A percentile compares a stretch with the other conserved stretches of the same genome.
Evolutionary conservation across 805 yeast species (phyloP).

Genomic region (Starmerella tilneyi): DNA sequence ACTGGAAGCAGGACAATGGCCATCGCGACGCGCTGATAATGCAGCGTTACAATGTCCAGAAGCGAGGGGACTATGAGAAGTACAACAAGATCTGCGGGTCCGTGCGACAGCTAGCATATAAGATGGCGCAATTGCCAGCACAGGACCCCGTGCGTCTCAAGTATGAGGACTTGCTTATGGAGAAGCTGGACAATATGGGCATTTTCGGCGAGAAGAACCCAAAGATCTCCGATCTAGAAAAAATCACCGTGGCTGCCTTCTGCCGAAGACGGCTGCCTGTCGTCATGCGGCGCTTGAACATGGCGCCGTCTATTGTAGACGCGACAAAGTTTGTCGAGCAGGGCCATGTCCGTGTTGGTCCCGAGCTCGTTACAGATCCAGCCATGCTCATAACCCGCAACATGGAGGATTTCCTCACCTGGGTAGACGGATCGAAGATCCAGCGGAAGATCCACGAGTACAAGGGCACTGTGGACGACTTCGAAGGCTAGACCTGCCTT

Average conservation of each 20-base stretch:
- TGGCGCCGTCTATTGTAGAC: conserved; percentile 81
- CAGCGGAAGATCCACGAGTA: conserved; percentile 79
- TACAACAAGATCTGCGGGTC: conserved; percentile 91
- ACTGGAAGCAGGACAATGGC: conserved; percentile 93
- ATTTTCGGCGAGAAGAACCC: conserved; percentile 66
- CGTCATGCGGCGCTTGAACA: conserved; percentile 83
- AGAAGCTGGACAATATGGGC: conserved; percentile 83
- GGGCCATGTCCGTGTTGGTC: conserved; percentile 97
- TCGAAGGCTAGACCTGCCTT: conserved; percentile 38
- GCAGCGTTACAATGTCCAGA: conserved; percentile 86
- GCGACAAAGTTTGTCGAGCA: conserved; percentile 90
- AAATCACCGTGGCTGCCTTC: conserved; percentile 81
- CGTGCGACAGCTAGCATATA: conserved; percentile 75
- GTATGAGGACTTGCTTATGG: conserved; percentile 80
- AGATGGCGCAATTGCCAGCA: conserved; percentile 73
- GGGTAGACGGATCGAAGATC: conserved; percentile 96
- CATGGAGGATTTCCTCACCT: conserved; percentile 92
- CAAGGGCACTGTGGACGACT: conserved; percentile 59
- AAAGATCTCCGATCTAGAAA: conserved; percentile 84
- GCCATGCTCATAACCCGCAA: conserved; percentile 87
- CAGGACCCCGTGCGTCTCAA: conserved; percentile 76
- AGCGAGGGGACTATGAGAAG: conserved; percentile 90
- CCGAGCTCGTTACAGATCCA: conserved; percentile 89
- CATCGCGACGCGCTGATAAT: conserved; percentile 95
- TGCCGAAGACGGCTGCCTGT: conserved; percentile 90